Evolutionary conservation across 1,284 basidiomycete genomes (phyloP), one percentile per base, ranked within the genome.

Genomic region (Coniferiporia weirii): DNA sequence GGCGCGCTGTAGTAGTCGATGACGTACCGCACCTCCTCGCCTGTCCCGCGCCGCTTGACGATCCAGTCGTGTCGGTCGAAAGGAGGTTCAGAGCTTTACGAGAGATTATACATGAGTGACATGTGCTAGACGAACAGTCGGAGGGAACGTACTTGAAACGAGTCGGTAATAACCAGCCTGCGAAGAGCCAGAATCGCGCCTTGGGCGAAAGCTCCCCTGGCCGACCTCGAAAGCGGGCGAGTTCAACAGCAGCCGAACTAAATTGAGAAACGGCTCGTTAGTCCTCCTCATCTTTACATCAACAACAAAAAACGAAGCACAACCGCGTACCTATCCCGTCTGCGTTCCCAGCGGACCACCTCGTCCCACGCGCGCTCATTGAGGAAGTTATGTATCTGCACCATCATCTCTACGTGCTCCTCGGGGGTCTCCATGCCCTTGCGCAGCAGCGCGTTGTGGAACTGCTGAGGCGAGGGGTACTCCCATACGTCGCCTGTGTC

Each of bases 41-140:
- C 85, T 5, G 81, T 85, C 59, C 76, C 76, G 38, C 83, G 83
- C 53, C 95, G 85, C 40, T 89, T 87, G 60, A 99, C 82, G 54
- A 97, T 76, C 97, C 97, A 99, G 76, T 99, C 96, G 71, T 99
- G 97, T n/a, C 96, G 86, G 71, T 99, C 96, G 69, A 99, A 99
- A 1, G 97, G 96, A 4, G 93, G 91, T 68, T 95, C 89, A 38
- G 85, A 78, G 72, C 93, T 97, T 27, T 13, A 19, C 67, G 1
- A 61, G 53, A 52, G 47, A 22, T 43, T 15, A 53, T 44, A 53
- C 49, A 54, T 62, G 35, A 20, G 44, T n/a, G 44, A 40, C 10
- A 35, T 13, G 38, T 60, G 15, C 20, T 19, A 17, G 36, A 19
- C 34, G 36, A 53, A 20, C 22, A 34, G 17, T 13, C 20, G 49